Conservation (phyloP, 169 alveolate genomes). For the Plasmodium berghei region DNA sequence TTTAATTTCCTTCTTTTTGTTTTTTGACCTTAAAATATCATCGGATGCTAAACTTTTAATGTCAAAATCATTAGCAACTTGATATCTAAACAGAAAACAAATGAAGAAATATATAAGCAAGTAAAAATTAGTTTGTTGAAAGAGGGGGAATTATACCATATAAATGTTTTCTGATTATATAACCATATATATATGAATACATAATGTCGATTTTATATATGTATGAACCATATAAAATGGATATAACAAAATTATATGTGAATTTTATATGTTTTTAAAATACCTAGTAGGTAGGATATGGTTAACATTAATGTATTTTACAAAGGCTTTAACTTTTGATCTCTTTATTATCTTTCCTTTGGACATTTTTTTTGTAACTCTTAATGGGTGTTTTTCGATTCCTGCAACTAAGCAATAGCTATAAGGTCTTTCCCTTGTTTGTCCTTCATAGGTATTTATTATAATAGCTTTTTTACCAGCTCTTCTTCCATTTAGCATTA, state of each 20-base stretch:
- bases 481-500: conserved; percentile 97
- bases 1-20: conserved; percentile 73
- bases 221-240: no score
- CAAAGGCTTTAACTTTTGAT: conserved; percentile 95
- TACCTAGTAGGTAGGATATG: conserved; percentile 99
- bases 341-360: conserved; percentile 94
- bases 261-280: not conserved
- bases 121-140: not conserved
- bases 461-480: conserved; percentile 99
- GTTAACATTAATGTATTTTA: conserved; percentile 96
- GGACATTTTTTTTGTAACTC: conserved; percentile 94
- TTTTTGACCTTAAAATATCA: conserved; percentile 31
- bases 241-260: not conserved
- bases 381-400: conserved; percentile 96
- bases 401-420: conserved; percentile 97
- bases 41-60: conserved; percentile 60
- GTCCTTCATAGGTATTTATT: conserved; percentile 95
- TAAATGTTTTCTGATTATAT: not conserved
- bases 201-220: no score
- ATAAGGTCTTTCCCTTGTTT: conserved; percentile 95
- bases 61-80: conserved; percentile 70
- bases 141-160: not conserved
- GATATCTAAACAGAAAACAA: conserved; percentile 23
- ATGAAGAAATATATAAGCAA: no score
- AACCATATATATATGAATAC: no score